Evolutionary conservation across 2,329 filamentous ascomycete species (phyloP).

Genomic region (Penicillium sp.): DNA sequence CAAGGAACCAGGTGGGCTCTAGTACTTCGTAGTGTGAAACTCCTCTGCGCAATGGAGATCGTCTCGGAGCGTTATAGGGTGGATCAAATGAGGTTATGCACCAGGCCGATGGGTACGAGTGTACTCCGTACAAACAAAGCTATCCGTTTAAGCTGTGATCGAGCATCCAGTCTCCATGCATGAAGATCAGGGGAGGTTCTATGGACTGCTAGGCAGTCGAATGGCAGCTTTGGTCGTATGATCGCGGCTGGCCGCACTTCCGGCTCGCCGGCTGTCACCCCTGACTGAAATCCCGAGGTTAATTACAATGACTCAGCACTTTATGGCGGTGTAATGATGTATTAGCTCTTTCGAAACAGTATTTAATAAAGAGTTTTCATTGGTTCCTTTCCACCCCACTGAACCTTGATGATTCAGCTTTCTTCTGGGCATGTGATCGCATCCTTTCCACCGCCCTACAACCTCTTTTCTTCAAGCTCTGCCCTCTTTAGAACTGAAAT

Average conservation of each 20-base stretch:
- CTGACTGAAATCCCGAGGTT: constrained; percentile 1
- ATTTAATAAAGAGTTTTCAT: not conserved
- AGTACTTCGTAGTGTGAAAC: not conserved
- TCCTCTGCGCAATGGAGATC: constrained; percentile 12
- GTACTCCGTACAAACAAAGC: not conserved
- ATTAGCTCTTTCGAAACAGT: not conserved
- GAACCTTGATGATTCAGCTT: constrained; percentile 2
- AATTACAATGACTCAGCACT: constrained; percentile 4
- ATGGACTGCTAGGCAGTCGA: constrained; percentile 1
- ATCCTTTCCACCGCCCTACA: not conserved
- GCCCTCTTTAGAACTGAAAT: not conserved
- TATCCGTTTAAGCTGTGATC: not conserved
- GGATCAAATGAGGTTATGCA: constrained; percentile 7
- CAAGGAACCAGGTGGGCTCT: constrained; percentile 14
- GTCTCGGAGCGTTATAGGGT: constrained; percentile 7
- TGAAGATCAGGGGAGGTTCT: constrained; percentile 8
- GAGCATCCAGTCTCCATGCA: constrained; percentile 5
- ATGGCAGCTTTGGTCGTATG: constrained; percentile 27
- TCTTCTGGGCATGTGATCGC: constrained; percentile 4
- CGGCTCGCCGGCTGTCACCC: constrained; percentile 17
- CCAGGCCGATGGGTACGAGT: constrained; percentile 1
- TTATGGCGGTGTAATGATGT: not conserved
- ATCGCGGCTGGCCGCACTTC: constrained; percentile 33
- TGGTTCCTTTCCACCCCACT: not conserved
- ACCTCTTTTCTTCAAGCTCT: not conserved